Base-by-base conservation (phyloP, 768 basidiomycete genomes). In the Pholiota microspora region DNA sequence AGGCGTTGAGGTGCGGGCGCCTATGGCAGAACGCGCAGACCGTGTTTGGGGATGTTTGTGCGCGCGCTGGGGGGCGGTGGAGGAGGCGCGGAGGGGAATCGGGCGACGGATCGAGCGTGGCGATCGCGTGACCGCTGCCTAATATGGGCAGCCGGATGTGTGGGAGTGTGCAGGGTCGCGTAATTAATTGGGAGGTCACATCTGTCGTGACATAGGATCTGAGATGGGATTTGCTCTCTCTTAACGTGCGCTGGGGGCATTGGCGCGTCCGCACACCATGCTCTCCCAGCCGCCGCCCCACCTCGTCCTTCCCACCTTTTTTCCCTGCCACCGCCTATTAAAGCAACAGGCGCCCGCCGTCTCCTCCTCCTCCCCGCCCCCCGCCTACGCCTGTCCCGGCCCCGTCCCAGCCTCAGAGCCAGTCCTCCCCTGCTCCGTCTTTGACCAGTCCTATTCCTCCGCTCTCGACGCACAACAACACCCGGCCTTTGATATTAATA, bases 401-500 rank as follows among this genome's bases (percentile, higher is more conserved):
- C 21, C 40, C 35, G 35, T 16, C n/a, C 21, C 40, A 16, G 21
- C 40, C 12, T 9, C 40, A 42, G 18, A n/a, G n/a, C 6, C 21
- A 16, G 38, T 16, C 21, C 4, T 10, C 21, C 40, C 23, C 23
- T 16, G n/a, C n/a, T 16, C 16, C 35, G 15, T 16, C 35, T n/a
- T 13, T 49, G 62, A 59, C 68, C 47, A 62, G 67, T 42, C 65
- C 66, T 47, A 49, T 51, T 29, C 48, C 45, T 47, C 51, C 52
- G 49, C 51, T 18, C 45, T 53, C 52, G 56, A 49, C 68, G 50
- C 56, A 51, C 56, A 58, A 49, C 35, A 65, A 38, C 59, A 62
- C 23, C 50, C 51, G 34, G 55, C 55, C 45, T 68, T 61, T 45
- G 55, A 63, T 62, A 65, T 68, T 67, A 66, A 65, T 68, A 64